Base-by-base conservation (phyloP, 2,329 filamentous ascomycete species). In the Knufia petricola region DNA sequence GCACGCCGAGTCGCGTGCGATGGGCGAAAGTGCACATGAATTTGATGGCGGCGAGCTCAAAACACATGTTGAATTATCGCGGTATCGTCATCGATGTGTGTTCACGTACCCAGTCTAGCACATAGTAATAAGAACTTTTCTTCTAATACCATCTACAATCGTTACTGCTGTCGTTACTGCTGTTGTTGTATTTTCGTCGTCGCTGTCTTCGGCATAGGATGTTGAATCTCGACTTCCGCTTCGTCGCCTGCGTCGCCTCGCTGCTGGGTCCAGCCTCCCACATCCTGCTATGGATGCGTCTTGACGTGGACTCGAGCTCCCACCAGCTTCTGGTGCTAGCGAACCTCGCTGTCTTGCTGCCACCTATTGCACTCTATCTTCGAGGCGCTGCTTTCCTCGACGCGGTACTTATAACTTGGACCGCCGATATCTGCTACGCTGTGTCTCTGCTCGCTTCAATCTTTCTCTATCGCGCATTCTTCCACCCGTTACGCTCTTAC, bases 401-500 rank as follows among this genome's bases (percentile, higher is more conserved):
- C 9, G 24, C 41, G 24, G 4, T 44, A 2, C 19, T 20, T 6
- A 17, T 31, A 4, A 17, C 26, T n/a, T 13, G 31, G 10, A 23
- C 26, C 7, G 28, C 23, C 9, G n/a, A 44, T 13, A 20, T 44
- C 17, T 44, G 41, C 39, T 42, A 42, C 21, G 39, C 23, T 12
- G 19, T 15, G 3, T 28, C 39, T 4, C 21, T 42, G 7, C 9
- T 42, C 10, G 39, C 39, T 13, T 37, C 23, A 20, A 42, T 52
- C 17, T 31, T 51, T 9, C 10, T 55, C 4, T 59, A 60, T 31
- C 52, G 58, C 6, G 40, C 49, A 3, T 55, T 58, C 30, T 58
- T 59, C 48, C 58, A 60, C 43, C 52, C 51, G 20, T 46, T 59
- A 9, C 40, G 46, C 9, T 42, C 43, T 9, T 63, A 63, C 21